Base-by-base conservation (phyloP, 2,329 filamentous ascomycete species). In the Calonectria fujianensis region DNA sequence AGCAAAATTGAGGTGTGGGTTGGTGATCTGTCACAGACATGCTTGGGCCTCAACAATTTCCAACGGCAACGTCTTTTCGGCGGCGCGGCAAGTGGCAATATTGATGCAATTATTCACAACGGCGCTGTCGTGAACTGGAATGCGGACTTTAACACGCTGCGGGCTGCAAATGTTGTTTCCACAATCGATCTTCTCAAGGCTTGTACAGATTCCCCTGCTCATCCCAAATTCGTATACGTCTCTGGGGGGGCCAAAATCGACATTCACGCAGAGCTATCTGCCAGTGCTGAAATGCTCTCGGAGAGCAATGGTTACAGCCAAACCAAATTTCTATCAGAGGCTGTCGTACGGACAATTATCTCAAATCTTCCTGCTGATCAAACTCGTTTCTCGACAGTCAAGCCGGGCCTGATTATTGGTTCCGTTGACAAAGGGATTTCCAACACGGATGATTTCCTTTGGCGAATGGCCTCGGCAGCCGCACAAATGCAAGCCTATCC, bases 111-210 rank as follows among this genome's bases (percentile, higher is more conserved):
- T 6, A 48, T 48, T 18, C 41, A 48, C 41, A 48, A 48, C 20
- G 41, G 95, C 59, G 95, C 95, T 20, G 87, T 89, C 48, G 92
- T 94, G 13, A 93, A 98, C 83, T 98, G 95, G 95, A 92, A 97
- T 39, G 89, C 92, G 79, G 92, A 91, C 9, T 98, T 98, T 84
- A 89, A 91, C 14, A 91, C 91, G 54, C 89, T 98, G 77, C 91
- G 90, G 80, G 87, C 91, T 1, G 89, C 94, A 66, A 98, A 98
- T 82, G 95, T 98, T 2, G 86, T 73, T 4, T 81, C 80, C 1
- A 78, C 78, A 11, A 11, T 77, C 6, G 66, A 78, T 1, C 67
- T 82, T 32, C 69, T 82, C 31, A 63, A 72, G 24, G 75, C 68
- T 3, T 59, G 73, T 5, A 37, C 70, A 13, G 45, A 63, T 16